phyloP scores from a whole-genome alignment of 192 early-diverging fungal genomes.

The Backusella macrospora region DNA sequence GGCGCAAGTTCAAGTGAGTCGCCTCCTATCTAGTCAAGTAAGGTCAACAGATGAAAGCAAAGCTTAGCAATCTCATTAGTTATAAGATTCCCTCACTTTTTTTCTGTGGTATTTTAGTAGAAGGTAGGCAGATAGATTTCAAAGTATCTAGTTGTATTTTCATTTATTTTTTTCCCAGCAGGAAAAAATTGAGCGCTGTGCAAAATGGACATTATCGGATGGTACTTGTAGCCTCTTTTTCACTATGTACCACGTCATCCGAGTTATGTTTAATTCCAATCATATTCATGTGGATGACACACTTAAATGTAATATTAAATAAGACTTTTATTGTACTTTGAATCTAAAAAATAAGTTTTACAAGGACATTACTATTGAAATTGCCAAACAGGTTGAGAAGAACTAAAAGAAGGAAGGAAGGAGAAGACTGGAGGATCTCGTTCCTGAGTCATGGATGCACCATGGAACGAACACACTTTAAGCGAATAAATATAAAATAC shows the following conservation, averaged over 20 bases:
- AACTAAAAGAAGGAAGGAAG: neutral
- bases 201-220: neutral
- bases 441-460: neutral
- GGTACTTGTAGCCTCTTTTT: neutral
- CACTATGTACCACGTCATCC: neutral
- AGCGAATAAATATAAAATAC: neutral
- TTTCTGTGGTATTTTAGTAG: neutral
- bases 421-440: neutral
- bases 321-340: neutral
- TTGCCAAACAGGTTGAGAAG: neutral
- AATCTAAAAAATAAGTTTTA: neutral
- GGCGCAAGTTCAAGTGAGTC: neutral
- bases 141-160: neutral
- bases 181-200: neutral
- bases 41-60: constrained; percentile 15
- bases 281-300: neutral
- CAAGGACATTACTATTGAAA: neutral
- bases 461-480: neutral
- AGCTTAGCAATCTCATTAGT: constrained; percentile 3
- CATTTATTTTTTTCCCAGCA: neutral
- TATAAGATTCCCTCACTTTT: neutral
- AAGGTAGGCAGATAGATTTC: constrained; percentile 1
- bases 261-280: constrained; percentile 10
- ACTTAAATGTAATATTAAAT: neutral
- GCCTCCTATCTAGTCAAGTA: neutral